Evolutionary conservation across 2,329 filamentous ascomycete genomes (phyloP).

Genomic region (Zarea fungicola): DNA sequence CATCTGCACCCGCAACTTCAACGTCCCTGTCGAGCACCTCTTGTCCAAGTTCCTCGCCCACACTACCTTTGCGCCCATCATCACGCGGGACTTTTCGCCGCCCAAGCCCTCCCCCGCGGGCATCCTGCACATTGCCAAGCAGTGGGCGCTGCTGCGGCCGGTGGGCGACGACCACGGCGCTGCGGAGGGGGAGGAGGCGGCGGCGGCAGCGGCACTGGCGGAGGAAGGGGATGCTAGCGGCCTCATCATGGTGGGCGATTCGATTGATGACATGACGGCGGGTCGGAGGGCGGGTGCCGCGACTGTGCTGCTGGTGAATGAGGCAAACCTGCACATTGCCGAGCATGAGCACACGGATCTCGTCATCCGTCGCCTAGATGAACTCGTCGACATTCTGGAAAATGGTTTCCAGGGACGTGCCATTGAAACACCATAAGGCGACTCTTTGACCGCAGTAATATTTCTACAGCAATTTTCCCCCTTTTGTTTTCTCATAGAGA

Average conservation of each 20-base stretch:
- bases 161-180: too few relatives aligned
- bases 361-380: slow-evolving; percentile 66
- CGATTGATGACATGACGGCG: slow-evolving; percentile 88
- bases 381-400: slow-evolving; percentile 70
- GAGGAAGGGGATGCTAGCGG: slow-evolving; percentile 37
- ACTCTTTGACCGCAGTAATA: too few relatives aligned
- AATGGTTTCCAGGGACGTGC: slow-evolving; percentile 60
- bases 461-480: too few relatives aligned
- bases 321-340: slow-evolving; percentile 67
- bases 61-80: slow-evolving; percentile 67
- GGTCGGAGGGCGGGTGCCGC: slow-evolving; percentile 78
- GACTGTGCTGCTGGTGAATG: slow-evolving; percentile 82
- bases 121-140: slow-evolving; percentile 75
- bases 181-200: slow-evolving; percentile 23
- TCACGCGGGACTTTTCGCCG: slow-evolving; percentile 76
- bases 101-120: slow-evolving; percentile 87
- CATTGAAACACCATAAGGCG: too few relatives aligned
- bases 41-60: slow-evolving; percentile 67
- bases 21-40: slow-evolving; percentile 69
- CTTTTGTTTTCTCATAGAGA: too few relatives aligned
- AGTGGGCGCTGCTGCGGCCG: slow-evolving; percentile 60
- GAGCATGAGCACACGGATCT: slow-evolving; percentile 73
- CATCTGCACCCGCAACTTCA: slow-evolving; percentile 93
- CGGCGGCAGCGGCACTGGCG: slow-evolving; percentile 32
- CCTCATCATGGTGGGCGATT: slow-evolving; percentile 68